Evolutionary conservation across 1,139 yeast species (phyloP).

Genomic region (Meyerozyma smithsonii): DNA sequence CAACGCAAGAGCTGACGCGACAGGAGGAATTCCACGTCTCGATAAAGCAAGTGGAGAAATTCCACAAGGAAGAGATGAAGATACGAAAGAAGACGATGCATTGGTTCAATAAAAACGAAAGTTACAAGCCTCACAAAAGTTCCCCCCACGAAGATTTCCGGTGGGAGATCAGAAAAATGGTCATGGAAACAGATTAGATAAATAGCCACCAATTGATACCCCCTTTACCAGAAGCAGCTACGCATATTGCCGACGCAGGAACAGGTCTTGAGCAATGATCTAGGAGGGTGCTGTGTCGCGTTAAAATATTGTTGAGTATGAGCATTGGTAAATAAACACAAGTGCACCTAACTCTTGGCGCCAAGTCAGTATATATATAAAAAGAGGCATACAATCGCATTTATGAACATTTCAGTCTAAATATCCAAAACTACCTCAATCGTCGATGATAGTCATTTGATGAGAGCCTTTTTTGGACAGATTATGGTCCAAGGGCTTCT

Average conservation of each 20-base stretch:
- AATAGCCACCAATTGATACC: neutral
- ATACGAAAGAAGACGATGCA: constrained; percentile 44
- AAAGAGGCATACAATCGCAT: neutral
- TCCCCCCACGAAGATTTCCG: constrained; percentile 28
- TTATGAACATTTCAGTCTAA: neutral
- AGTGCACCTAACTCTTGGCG: constrained; percentile 3
- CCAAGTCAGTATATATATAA: neutral
- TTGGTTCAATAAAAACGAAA: constrained; percentile 48
- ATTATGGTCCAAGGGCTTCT: constrained; percentile 1
- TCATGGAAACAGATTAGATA: constrained; percentile 31
- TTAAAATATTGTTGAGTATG: neutral
- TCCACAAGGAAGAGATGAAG: constrained; percentile 48
- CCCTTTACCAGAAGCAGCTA: neutral
- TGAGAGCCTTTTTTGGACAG: no score
- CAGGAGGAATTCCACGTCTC: constrained; percentile 39
- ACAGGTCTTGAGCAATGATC: constrained; percentile 1
- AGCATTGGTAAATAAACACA: neutral
- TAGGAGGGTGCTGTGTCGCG: no score
- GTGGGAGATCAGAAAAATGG: constrained; percentile 55
- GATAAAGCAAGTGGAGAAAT: constrained; percentile 34
- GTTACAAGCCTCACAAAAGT: constrained; percentile 17
- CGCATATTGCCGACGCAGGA: no score
- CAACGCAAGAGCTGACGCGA: neutral
- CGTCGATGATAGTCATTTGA: neutral
- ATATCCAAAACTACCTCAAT: neutral